phyloP scores from a whole-genome alignment of 768 basidiomycete species.

The Boletus coccyginus region DNA sequence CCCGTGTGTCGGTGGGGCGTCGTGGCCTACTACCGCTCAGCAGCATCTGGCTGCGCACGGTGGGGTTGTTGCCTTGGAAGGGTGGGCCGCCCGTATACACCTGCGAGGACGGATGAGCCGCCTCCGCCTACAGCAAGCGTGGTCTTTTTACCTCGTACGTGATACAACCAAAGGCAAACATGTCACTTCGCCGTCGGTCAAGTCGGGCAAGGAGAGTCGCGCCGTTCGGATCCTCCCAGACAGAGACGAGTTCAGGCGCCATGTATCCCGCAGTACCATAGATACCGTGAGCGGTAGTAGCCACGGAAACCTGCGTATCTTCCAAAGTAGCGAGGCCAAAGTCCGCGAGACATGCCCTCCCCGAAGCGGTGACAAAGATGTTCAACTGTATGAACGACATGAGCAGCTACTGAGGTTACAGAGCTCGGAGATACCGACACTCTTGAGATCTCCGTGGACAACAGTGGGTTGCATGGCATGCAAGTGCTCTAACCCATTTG shows the following conservation, averaged over 20 bases:
- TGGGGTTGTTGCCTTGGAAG: constrained; percentile 19
- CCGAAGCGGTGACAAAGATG: constrained; percentile 25
- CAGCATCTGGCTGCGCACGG: constrained; percentile 15
- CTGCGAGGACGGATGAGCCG: constrained; percentile 11
- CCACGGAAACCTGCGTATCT: constrained; percentile 14
- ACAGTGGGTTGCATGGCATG: constrained; percentile 39
- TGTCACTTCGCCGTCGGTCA: constrained; percentile 31
- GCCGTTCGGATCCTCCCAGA: constrained; percentile 4
- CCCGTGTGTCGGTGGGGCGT: constrained; percentile 14
- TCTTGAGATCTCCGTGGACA: constrained; percentile 43
- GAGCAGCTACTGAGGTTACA: background rate
- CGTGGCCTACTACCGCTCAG: constrained; percentile 13
- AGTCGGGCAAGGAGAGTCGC: constrained; percentile 12
- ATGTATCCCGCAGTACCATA: constrained; percentile 26
- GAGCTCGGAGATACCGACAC: constrained; percentile 27
- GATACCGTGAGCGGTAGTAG: constrained; percentile 14
- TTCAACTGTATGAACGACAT: constrained; percentile 21
- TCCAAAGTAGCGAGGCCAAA: constrained; percentile 27
- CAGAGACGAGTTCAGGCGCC: constrained; percentile 27
- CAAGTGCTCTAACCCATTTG: constrained; percentile 37
- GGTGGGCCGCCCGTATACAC: constrained; percentile 29
- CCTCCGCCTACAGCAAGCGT: background rate
- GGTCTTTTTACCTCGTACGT: constrained; percentile 30
- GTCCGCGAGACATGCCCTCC: constrained; percentile 31
- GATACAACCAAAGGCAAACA: constrained; percentile 35